Base-by-base conservation (phyloP, 1,284 basidiomycete species). In the Malassezia arunalokei region DNA sequence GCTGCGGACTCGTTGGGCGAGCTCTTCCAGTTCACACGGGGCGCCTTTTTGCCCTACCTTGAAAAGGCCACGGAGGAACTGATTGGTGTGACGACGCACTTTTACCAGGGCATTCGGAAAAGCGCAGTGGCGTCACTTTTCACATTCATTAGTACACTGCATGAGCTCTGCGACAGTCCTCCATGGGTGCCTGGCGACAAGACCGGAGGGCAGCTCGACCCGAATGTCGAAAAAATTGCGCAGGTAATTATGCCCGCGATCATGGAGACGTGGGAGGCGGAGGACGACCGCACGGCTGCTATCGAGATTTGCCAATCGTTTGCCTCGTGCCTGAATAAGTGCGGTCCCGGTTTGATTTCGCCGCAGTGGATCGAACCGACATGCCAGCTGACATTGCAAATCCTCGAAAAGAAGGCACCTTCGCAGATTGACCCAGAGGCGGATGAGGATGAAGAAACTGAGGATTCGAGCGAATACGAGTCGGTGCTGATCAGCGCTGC, bases 61-160 rank as follows among this genome's bases (percentile, higher is more conserved):
- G 76, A 78, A 68, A 66, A 76, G 61, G 84, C 82, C 65, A 82
- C 87, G 46, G 78, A 87, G 54, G 86, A 90, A 68, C 82, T 98
- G 43, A 79, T 87, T 62, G 77, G 78, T n/a, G 79, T 94, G 47
- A 79, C 96, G 32, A 78, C 83, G 28, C 90, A 95, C 76, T 98
- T 94, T 77, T 96, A 96, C 76, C 91, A 98, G 75, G 94, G 92
- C 32, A 95, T 98, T 76, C 81, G 94, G 67, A 98, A 98, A 79
- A 84, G 87, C 44, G 86, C 90, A 39, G 83, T 87, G 6, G 85
- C 89, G 40, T 86, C 88, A 14, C 79, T 98, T 42, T 81, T 98
- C 68, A 84, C 88, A 67, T 86, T 89, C 73, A 81, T 96, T 64
- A 81, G 87, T 74, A 89, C 87, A 1, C 89, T 92, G 78, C 88